These are phyloP conservation scores for Colletotrichum kahawae DNA, from an alignment of 2,329 filamentous ascomycete species.

Conservation along the genomic window DNA sequence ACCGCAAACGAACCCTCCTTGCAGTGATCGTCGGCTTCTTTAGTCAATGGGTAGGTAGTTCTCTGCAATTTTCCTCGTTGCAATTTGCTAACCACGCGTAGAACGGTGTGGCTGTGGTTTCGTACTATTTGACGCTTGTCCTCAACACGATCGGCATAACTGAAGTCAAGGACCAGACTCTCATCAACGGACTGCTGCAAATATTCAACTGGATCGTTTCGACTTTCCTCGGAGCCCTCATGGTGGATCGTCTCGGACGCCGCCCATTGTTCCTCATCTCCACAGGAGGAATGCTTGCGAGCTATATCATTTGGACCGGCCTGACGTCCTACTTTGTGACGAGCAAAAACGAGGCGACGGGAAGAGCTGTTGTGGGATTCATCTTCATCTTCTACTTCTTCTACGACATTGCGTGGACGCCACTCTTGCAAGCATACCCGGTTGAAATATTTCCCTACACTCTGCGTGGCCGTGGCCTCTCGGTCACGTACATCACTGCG, in stretches of 20 bases:
- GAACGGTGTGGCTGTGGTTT: constrained; percentile 38
- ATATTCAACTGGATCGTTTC: constrained; percentile 17
- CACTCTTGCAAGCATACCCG: constrained; percentile 18
- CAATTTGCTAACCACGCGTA: not conserved
- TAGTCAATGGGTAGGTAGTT: constrained; percentile 24
- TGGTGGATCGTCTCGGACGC: constrained; percentile 42
- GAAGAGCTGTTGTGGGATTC: constrained; percentile 23
- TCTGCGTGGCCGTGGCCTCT: constrained; percentile 22
- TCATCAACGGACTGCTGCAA: constrained; percentile 40
- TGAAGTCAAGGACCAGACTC: constrained; percentile 37
- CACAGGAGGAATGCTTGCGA: constrained; percentile 29
- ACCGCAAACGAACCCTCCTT: constrained; percentile 30
- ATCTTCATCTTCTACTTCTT: constrained; percentile 23
- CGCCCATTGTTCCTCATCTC: constrained; percentile 51
- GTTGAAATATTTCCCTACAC: constrained; percentile 25
- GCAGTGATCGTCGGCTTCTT: constrained; percentile 30
- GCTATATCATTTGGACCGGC: constrained; percentile 31
- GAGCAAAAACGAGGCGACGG: constrained; percentile 7
- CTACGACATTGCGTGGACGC: constrained; percentile 22
- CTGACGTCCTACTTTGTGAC: not conserved
- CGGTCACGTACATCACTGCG: constrained; percentile 15
- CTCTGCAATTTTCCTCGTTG: not conserved
- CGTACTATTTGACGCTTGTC: constrained; percentile 40
- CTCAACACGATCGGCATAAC: constrained; percentile 36
- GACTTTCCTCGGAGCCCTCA: constrained; percentile 37